Evolutionary conservation across 1,139 yeast species (phyloP).

Genomic region (Candida labiduridarum): DNA sequence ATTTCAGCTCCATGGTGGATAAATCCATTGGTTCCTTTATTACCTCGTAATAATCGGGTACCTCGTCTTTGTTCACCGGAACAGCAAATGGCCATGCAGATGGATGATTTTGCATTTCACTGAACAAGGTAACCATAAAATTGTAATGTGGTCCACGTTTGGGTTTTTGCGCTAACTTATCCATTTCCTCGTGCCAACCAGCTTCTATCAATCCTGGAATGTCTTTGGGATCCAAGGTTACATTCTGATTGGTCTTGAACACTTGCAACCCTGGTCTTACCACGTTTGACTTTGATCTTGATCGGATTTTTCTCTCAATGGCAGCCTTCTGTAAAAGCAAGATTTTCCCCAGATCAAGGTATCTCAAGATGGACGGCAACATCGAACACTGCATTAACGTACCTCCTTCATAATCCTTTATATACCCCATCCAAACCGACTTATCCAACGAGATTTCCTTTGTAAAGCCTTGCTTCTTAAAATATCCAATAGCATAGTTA

Average conservation of each 20-base stretch:
- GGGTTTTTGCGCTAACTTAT: slow-evolving; percentile 91
- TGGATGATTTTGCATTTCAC: slow-evolving; percentile 91
- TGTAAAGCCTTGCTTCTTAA: slow-evolving; percentile 96
- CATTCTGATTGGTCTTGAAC: slow-evolving; percentile 58
- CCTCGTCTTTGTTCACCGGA: slow-evolving; percentile 93
- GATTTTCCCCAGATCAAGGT: slow-evolving; percentile 86
- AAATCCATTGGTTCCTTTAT: slow-evolving; percentile 99
- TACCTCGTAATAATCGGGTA: slow-evolving; percentile 93
- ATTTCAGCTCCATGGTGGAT: slow-evolving; percentile 90
- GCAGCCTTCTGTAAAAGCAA: slow-evolving; percentile 89
- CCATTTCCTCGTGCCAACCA: slow-evolving; percentile 99
- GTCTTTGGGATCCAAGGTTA: slow-evolving; percentile 56
- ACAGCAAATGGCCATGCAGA: slow-evolving; percentile 98
- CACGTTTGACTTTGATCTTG: slow-evolving; percentile 76
- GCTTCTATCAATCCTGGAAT: slow-evolving; percentile 90
- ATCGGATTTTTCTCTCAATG: slow-evolving; percentile 78
- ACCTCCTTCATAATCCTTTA: slow-evolving; percentile 98
- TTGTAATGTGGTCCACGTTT: slow-evolving; percentile 95
- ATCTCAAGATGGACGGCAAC: slow-evolving; percentile 79
- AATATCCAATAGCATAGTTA: slow-evolving; percentile 97
- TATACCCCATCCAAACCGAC: slow-evolving; percentile 96
- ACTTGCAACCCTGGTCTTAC: slow-evolving; percentile 80
- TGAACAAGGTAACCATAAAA: slow-evolving; percentile 82
- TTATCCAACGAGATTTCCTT: slow-evolving; percentile 88
- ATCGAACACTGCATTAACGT: slow-evolving; percentile 96